phyloP scores from a whole-genome alignment of 768 basidiomycete species.

The Phanerochaete carnosa region DNA sequence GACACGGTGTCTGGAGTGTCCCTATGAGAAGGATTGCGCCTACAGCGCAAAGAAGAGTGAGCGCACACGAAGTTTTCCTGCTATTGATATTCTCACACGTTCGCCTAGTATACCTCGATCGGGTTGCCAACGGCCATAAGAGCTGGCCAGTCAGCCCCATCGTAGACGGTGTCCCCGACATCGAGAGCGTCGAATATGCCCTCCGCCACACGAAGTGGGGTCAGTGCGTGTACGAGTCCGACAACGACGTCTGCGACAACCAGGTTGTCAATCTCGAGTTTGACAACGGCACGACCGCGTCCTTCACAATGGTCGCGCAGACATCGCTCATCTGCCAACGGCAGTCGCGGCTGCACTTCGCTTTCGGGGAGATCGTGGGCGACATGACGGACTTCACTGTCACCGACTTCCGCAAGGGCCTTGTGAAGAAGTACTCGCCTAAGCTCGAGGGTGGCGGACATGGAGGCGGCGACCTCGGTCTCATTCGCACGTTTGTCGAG shows the following conservation, averaged over 20 bases:
- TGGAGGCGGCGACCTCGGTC: constrained; percentile 79
- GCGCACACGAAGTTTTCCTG: constrained; percentile 12
- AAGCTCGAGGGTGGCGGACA: constrained; percentile 64
- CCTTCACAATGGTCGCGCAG: constrained; percentile 88
- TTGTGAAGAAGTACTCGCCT: constrained; percentile 45
- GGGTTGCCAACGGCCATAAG: constrained; percentile 49
- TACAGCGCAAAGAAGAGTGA: constrained; percentile 86
- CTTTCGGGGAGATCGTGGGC: constrained; percentile 85
- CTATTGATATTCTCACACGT: neutral
- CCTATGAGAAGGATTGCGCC: constrained; percentile 66
- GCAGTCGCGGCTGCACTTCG: constrained; percentile 83
- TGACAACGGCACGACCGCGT: constrained; percentile 74
- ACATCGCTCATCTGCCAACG: constrained; percentile 78
- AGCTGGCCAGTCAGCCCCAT: constrained; percentile 67
- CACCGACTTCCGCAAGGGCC: constrained; percentile 66
- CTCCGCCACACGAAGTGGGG: constrained; percentile 74
- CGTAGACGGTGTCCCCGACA: constrained; percentile 81
- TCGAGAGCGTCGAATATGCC: constrained; percentile 78
- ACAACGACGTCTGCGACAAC: constrained; percentile 87
- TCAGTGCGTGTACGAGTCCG: constrained; percentile 77
- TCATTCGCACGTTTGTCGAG: constrained; percentile 72
- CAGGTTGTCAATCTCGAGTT: constrained; percentile 91
- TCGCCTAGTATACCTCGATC: constrained; percentile 72
- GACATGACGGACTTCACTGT: constrained; percentile 76
- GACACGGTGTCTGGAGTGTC: constrained; percentile 75